Evolutionary conservation across 2,329 filamentous ascomycete genomes (phyloP).

Genomic region (Gliomastix tumulicola): DNA sequence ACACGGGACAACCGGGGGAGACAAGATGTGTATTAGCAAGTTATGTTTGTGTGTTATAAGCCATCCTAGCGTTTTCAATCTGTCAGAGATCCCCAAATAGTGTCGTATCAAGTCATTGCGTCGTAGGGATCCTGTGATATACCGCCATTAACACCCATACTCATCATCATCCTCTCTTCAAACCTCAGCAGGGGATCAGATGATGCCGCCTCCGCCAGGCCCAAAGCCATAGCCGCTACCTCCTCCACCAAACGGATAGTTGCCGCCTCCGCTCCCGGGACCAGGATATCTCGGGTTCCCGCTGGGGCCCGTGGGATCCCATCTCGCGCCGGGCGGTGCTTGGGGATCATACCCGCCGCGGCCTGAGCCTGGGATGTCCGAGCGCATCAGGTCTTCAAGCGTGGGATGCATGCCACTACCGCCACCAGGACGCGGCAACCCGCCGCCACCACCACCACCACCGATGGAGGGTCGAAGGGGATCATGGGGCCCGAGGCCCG

Average conservation of each 20-base stretch:
- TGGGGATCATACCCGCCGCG: slow-evolving; percentile 48
- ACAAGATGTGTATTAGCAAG: too few species aligned
- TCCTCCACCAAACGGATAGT: slow-evolving; percentile 29
- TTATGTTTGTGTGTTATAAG: too few species aligned
- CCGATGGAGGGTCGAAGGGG: slow-evolving; percentile 65
- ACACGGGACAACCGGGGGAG: too few species aligned
- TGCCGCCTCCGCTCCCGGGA: slow-evolving; percentile 26
- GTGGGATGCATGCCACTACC: slow-evolving; percentile 91
- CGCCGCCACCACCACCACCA: slow-evolving; percentile 50
- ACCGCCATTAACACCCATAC: too few species aligned
- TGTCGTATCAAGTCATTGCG: neutral
- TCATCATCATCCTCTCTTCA: too few species aligned
- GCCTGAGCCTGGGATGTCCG: slow-evolving; percentile 28
- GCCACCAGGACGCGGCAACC: slow-evolving; percentile 49
- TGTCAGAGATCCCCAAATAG: too few species aligned
- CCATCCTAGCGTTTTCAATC: too few species aligned
- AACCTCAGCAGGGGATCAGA: too few species aligned
- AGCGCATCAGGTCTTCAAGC: slow-evolving; percentile 69
- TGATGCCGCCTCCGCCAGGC: slow-evolving; percentile 19
- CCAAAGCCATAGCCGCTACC: slow-evolving; percentile 23
- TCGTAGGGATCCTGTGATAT: neutral
- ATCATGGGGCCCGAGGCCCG: slow-evolving; percentile 77
- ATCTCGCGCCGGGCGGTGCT: slow-evolving; percentile 82
- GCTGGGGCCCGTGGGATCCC: slow-evolving; percentile 78
- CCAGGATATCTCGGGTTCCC: slow-evolving; percentile 39